phyloP scores from a whole-genome alignment of 148 eudicot genomes.

The Fagopyrum tataricum region DNA sequence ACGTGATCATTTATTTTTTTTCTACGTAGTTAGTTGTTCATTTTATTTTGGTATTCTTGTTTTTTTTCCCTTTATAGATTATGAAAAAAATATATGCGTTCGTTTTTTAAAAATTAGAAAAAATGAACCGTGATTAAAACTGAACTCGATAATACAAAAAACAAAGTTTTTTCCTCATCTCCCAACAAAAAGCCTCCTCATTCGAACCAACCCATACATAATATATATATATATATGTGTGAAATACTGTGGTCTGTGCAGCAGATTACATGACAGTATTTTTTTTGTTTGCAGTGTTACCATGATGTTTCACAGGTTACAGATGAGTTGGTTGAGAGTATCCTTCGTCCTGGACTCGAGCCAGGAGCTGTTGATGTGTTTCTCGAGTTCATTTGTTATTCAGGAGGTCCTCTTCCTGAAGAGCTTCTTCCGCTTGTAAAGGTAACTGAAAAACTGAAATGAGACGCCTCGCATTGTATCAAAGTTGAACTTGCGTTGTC shows the following conservation, averaged over 20 bases:
- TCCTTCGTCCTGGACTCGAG: constrained; percentile 88
- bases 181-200: too few species aligned
- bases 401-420: constrained; percentile 95
- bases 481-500: background rate
- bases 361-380: constrained; percentile 97
- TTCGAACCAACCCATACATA: too few species aligned
- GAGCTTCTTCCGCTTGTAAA: constrained; percentile 87
- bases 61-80: too few species aligned
- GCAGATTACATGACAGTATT: constrained; percentile 3
- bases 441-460: constrained; percentile 28
- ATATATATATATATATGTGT: too few species aligned
- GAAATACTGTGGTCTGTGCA: background rate
- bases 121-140: too few species aligned
- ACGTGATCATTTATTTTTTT: too few species aligned
- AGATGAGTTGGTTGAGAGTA: constrained; percentile 73
- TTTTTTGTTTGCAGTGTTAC: constrained; percentile 61
- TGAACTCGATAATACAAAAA: too few species aligned
- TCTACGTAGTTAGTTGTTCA: too few species aligned
- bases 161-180: too few species aligned
- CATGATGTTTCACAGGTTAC: constrained; percentile 89
- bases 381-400: constrained; percentile 96
- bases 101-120: too few species aligned
- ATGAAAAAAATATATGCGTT: too few species aligned
- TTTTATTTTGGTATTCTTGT: too few species aligned
- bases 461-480: background rate